Conservation (phyloP, 768 basidiomycete genomes). For the Kwoniella sp. region DNA sequence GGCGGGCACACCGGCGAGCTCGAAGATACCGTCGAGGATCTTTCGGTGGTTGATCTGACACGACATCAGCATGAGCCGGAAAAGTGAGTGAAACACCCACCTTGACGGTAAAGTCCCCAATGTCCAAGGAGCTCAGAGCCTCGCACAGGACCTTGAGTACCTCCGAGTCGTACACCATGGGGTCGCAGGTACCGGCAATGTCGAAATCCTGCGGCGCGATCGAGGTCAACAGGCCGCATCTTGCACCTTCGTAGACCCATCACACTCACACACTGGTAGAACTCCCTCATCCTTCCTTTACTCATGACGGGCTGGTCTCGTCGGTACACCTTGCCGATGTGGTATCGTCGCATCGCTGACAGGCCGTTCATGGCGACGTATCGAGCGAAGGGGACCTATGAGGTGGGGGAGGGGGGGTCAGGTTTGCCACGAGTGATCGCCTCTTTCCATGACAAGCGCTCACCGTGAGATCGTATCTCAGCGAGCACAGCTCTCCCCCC, state of each 20-base stretch:
- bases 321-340: slow-evolving; percentile 97
- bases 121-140: slow-evolving; percentile 72
- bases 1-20: slow-evolving; percentile 85
- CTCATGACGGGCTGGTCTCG: slow-evolving; percentile 95
- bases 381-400: slow-evolving; percentile 76
- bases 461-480: slow-evolving; percentile 92
- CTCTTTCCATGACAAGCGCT: slow-evolving; percentile 19
- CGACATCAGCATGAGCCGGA: background rate
- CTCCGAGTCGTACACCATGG: slow-evolving; percentile 97
- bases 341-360: slow-evolving; percentile 75
- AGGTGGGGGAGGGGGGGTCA: background rate
- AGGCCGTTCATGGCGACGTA: slow-evolving; percentile 94
- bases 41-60: slow-evolving; percentile 86
- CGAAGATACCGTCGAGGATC: slow-evolving; percentile 93
- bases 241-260: background rate
- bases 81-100: slow-evolving; percentile 49
- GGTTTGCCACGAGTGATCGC: background rate
- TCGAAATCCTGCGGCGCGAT: slow-evolving; percentile 72
- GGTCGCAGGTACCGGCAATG: slow-evolving; percentile 83
- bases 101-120: slow-evolving; percentile 94
- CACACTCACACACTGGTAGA: slow-evolving; percentile 80
- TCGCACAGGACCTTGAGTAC: slow-evolving; percentile 76
- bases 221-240: background rate
- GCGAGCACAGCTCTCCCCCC: slow-evolving; percentile 89
- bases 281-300: slow-evolving; percentile 98